Evolutionary conservation across 805 yeast genomes (phyloP).

Genomic region (Suhomyces sp.): DNA sequence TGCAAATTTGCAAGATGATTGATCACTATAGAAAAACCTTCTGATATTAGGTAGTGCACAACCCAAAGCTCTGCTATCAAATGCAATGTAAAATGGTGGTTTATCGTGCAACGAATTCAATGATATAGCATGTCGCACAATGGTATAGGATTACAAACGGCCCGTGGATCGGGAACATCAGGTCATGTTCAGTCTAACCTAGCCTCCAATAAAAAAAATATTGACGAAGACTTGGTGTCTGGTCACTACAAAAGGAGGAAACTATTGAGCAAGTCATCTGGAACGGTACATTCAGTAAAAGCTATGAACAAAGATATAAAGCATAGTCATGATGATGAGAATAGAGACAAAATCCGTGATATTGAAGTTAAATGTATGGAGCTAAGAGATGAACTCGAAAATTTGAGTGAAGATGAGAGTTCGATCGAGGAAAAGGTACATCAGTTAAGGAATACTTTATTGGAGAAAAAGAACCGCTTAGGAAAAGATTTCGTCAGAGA

Average conservation of each 20-base stretch:
- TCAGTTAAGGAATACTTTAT: conserved; percentile 20
- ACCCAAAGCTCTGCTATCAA: too few species aligned
- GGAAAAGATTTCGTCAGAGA: too few species aligned
- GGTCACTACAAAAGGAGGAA: conserved; percentile 42
- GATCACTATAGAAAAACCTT: too few species aligned
- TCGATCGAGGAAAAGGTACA: conserved; percentile 23
- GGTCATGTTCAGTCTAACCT: conserved; percentile 55
- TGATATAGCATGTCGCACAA: conserved; percentile 64
- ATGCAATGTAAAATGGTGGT: too few species aligned
- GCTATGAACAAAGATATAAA: conserved; percentile 5
- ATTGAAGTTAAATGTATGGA: conserved; percentile 51
- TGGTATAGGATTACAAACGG: conserved; percentile 56
- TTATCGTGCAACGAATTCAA: too few species aligned
- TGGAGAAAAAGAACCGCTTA: too few species aligned
- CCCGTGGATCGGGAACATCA: conserved; percentile 64
- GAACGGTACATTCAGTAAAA: too few species aligned
- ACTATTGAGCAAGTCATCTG: too few species aligned
- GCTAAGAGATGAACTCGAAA: conserved; percentile 52
- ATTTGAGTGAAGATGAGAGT: conserved; percentile 37
- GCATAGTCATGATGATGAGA: conserved; percentile 8
- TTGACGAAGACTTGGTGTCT: conserved; percentile 16
- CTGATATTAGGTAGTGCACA: too few species aligned
- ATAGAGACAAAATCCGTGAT: conserved; percentile 29
- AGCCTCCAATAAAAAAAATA: conserved; percentile 12
- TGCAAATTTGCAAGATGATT: too few species aligned